Conservation (phyloP, 2,329 filamentous ascomycete genomes). For the Ophiocordyceps camponoti-floridani region DNA sequence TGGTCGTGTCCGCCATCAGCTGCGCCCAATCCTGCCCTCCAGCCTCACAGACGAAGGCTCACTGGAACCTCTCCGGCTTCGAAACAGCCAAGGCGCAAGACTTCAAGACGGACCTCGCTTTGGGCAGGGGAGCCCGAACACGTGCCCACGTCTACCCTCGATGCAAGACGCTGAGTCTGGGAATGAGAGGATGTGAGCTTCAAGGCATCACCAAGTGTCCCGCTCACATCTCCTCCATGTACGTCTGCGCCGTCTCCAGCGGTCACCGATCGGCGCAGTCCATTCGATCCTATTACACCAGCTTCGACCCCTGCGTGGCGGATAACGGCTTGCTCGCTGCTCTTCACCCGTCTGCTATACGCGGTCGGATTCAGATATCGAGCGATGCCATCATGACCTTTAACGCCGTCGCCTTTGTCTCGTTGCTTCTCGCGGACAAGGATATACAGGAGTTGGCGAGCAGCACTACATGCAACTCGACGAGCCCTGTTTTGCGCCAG, state of each 20-base stretch:
- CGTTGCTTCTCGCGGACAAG: neutral
- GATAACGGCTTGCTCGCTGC: neutral
- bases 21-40: neutral
- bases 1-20: neutral
- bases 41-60: neutral
- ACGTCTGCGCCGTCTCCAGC: neutral
- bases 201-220: neutral
- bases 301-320: neutral
- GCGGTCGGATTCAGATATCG: neutral
- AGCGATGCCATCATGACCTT: neutral
- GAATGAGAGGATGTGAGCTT: neutral
- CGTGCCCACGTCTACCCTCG: neutral
- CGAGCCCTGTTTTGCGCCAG: neutral
- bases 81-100: neutral
- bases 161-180: neutral
- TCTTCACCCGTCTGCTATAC: neutral
- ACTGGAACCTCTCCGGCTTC: neutral
- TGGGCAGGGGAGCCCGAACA: neutral
- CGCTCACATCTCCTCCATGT: neutral
- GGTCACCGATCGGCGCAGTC: neutral
- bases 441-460: neutral
- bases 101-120: neutral
- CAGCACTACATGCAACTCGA: neutral
- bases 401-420: neutral
- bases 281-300: neutral